Evolutionary conservation across 495 filamentous ascomycete genomes (phyloP).

Genomic region (Hyaloscypha bicolor): DNA sequence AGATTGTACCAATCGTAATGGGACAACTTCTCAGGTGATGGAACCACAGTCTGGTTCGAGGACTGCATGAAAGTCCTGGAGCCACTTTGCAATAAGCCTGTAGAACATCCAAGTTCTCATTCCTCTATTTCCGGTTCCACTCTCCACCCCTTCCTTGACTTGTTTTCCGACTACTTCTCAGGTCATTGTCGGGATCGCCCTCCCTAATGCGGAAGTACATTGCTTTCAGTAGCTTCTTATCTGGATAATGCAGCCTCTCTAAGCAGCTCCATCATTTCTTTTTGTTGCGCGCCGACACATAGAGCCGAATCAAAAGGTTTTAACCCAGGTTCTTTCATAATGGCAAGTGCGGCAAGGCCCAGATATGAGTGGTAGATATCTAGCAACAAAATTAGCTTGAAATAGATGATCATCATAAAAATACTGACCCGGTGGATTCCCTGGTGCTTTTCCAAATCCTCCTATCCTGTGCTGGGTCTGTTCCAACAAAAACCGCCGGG

Average conservation of each 20-base stretch:
- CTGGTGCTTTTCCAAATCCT: slow-evolving; percentile 84
- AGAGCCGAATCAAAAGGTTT: slow-evolving; percentile 66
- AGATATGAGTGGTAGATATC: slow-evolving; percentile 92
- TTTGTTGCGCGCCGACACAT: slow-evolving; percentile 61
- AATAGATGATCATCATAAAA: slow-evolving; percentile 3
- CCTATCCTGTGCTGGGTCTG: slow-evolving; percentile 91
- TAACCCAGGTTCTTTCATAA: slow-evolving; percentile 64
- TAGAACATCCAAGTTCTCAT: background rate
- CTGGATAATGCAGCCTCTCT: slow-evolving; percentile 17
- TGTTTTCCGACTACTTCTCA: background rate
- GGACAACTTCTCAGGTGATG: background rate
- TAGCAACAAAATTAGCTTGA: slow-evolving; percentile 18
- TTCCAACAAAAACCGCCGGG: slow-evolving; percentile 77
- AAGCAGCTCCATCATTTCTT: slow-evolving; percentile 42
- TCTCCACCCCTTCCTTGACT: background rate
- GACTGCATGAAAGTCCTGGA: background rate
- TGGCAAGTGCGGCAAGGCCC: slow-evolving; percentile 76
- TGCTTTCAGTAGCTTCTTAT: slow-evolving; percentile 23
- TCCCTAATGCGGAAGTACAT: slow-evolving; percentile 26
- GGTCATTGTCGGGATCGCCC: slow-evolving; percentile 22
- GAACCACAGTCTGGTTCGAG: background rate
- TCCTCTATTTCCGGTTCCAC: background rate
- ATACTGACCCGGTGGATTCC: slow-evolving; percentile 62
- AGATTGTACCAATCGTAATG: background rate
- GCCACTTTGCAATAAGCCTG: no score